Evolutionary conservation across 257 asterid genomes (phyloP), one percentile per base, ranked within the genome.

Genomic region (Mentha longifolia): DNA sequence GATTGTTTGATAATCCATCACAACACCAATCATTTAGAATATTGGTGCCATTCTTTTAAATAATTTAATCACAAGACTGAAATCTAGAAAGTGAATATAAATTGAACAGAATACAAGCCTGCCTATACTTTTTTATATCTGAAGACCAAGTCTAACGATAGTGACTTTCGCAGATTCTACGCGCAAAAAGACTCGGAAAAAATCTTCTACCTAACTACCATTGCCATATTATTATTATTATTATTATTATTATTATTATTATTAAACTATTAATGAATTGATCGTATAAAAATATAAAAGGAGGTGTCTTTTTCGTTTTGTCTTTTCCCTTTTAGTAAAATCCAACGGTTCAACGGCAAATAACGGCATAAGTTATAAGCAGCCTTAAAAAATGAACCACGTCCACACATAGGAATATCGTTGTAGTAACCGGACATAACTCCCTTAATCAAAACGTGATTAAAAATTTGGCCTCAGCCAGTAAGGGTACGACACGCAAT

Each of bases 381-480:
- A 60, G 67, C 80, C 75, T 47, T 42, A 76, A 3, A 65, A 6
- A 19, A 64, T n/a, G n/a, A 12, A 83, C 76, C 86, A 82, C 86
- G 84, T 59, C 30, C 6, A 5, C 5, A 14, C 25, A 31, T 41
- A 10, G 46, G 79, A 77, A 61, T 85, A 61, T 85, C 78, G 73
- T 66, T 67, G 74, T 56, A 12, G 45, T 68, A 39, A 67, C 62
- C 67, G 51, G 66, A 60, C 17, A 50, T 55, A 15, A 47, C 17
- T 28, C 31, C 60, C 43, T 65, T 49, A 39, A 70, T 42, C 65
- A 46, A 84, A 79, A 83, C 85, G 81, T 83, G 86, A 55, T 51
- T n/a, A 3, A 16, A 30, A 80, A 65, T 76, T 75, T 76, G 61
- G 61, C 47, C 57, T 20, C 58, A 20, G 35, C 78, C 79, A 61